phyloP scores from a whole-genome alignment of 2,329 filamentous ascomycete species.

The Neonectria neomacrospora region DNA sequence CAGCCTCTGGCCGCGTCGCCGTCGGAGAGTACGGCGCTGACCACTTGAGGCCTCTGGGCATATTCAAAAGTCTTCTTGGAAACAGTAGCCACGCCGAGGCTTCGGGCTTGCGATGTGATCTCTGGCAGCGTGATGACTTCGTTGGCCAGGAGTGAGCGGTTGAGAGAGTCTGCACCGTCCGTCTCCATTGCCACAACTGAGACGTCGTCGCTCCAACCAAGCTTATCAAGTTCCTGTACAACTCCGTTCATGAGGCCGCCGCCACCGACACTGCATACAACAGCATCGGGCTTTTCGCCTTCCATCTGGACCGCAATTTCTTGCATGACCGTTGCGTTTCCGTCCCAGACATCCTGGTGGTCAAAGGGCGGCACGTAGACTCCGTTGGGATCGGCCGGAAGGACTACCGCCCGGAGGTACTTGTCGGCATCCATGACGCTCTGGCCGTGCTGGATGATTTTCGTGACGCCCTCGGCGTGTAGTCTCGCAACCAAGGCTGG shows the following conservation, averaged over 20 bases:
- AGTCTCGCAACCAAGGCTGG: conserved; percentile 76
- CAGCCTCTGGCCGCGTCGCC: conserved; percentile 44
- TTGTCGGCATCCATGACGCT: conserved; percentile 76
- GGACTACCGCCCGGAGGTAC: conserved; percentile 66
- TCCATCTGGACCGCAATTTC: conserved; percentile 57
- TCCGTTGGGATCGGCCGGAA: conserved; percentile 53
- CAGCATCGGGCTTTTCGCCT: conserved; percentile 72
- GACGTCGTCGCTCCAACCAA: conserved; percentile 45
- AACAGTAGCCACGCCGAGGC: conserved; percentile 75
- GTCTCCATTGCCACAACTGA: conserved; percentile 78
- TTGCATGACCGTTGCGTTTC: conserved; percentile 66
- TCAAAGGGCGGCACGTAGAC: conserved; percentile 77
- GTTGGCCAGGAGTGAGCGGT: conserved; percentile 63
- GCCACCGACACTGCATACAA: conserved; percentile 83
- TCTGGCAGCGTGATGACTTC: conserved; percentile 69
- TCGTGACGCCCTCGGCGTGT: conserved; percentile 66
- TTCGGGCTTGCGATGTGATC: conserved; percentile 79
- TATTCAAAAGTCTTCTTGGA: conserved; percentile 58
- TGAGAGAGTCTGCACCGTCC: conserved; percentile 73
- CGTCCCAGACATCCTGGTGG: conserved; percentile 73
- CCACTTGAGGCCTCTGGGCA: conserved; percentile 41
- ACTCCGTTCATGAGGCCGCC: conserved; percentile 83
- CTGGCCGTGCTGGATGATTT: conserved; percentile 73
- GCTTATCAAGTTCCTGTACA: conserved; percentile 67
- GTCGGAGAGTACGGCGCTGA: conserved; percentile 44